Base-by-base conservation (phyloP, 2,329 filamentous ascomycete species). In the Penicillium psychrosexuale region DNA sequence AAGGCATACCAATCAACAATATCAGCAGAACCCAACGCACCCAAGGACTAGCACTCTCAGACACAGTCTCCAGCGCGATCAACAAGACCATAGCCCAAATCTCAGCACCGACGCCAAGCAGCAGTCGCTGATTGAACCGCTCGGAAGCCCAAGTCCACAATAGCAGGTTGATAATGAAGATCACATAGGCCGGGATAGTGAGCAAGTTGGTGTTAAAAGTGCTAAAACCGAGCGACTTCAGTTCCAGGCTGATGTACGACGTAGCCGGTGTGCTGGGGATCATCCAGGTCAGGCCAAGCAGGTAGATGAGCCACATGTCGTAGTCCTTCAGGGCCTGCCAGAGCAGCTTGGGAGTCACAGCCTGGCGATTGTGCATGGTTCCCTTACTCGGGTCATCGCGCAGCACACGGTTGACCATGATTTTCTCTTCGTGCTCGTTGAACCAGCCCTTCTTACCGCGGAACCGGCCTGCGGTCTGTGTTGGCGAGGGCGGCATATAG, bases 361-460 rank as follows among this genome's bases (percentile, higher is more conserved):
- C 79, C 65, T 85, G 80, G 3, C 82, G 75, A 59, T 85, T 85
- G 67, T 84, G 81, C 82, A 85, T 84, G 57, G 78, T 78, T n/a
- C 81, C 81, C 59, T 84, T 84, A 44, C 76, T 78, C 0, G 80
- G 80, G 44, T 83, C 80, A 49, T 83, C 80, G 8, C 80, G 75
- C 11, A 83, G 70, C 24, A 86, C 76, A 24, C 81, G 80, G 65
- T 88, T 89, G 17, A 87, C 80, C 80, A 89, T 84, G 64, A 89
- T 88, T 53, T 83, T 81, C 63, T 89, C 86, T 65, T 90, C 84
- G 2, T 77, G 77, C 65, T 88, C 86, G 2, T 75, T 82, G 68
- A 87, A 88, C 86, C 86, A 87, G 5, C 86, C 86, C 19, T 80
- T 61, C 39, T 83, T 84, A 2, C 83, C 81, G 43, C 82, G 84